Base-by-base conservation (phyloP, 768 basidiomycete species). In the Xerocomellus chrysenteron region DNA sequence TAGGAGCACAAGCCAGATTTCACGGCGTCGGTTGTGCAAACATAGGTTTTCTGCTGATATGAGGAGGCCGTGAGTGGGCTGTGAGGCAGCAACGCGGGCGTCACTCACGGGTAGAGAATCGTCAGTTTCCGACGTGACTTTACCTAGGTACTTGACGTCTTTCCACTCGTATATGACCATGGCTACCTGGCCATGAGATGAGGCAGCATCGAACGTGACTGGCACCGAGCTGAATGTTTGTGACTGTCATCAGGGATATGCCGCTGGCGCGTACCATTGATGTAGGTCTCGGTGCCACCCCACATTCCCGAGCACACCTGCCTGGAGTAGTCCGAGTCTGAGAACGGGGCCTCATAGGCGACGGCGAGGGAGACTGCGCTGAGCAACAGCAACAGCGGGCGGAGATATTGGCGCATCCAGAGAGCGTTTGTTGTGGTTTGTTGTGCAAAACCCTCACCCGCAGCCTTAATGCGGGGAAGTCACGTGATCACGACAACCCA, bases 291-390 rank as follows among this genome's bases (percentile, higher is more conserved):
- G 47, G 79, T 68, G 39, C 85, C 84, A 28, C 83, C 90, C 86
- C 91, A 98, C 92, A 98, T 96, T 51, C 95, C 95, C 58, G 90
- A 92, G 74, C 95, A 98, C 71, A 88, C 87, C 78, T 98, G 94
- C 47, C 91, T 83, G 32, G 89, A 83, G 74, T 86, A 87, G 73
- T 94, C 92, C 70, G 83, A 84, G 72, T 89, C 89, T 33, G 81
- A 70, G 37, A 95, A 82, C 21, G 84, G 75, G 46, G 84, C 83
- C 55, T 87, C 79, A 73, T 82, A 90, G 14, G 82, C 84, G 50
- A 70, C 60, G 41, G 67, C 74, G 52, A 71, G 69, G 40, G 71
- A 68, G 39, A 74, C 61, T 43, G 74, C 54, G 56, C 75, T 69
- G 54, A 74, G 63, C 57, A 65, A 48, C 11, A 56, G 64, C 53